A percentile compares a stretch with the other conserved stretches of the same genome.
These are phyloP conservation scores for Mrakia frigida DNA, from an alignment of 768 basidiomycete species.

Conservation along the genomic window DNA sequence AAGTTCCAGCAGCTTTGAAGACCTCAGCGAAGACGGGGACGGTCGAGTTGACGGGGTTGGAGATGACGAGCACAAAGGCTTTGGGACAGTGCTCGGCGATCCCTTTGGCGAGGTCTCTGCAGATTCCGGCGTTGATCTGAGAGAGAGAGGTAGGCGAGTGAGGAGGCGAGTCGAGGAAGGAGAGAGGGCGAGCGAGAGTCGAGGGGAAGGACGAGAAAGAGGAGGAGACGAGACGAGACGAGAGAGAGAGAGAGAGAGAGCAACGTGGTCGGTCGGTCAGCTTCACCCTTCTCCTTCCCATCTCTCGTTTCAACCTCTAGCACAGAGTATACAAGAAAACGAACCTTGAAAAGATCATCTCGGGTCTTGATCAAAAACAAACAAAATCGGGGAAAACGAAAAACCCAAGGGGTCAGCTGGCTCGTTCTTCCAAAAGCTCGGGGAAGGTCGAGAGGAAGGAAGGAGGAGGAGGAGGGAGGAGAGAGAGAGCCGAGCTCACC, in stretches of 20 bases:
- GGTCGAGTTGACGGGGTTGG: constrained; percentile 78
- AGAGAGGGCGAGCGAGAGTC: no score
- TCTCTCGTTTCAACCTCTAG: no score
- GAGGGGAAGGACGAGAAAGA: not conserved
- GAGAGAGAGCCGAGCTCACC: constrained; percentile 31
- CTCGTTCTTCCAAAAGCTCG: not conserved
- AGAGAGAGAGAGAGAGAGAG: not conserved
- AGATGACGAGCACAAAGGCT: constrained; percentile 93
- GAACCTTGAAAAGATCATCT: constrained; percentile 45
- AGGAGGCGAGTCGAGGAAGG: not conserved
- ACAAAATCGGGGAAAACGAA: not conserved
- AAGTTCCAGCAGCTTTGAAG: constrained; percentile 85
- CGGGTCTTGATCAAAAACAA: constrained; percentile 34
- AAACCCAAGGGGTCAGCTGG: not conserved
- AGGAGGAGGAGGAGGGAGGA: not conserved
- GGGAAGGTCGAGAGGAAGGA: not conserved
- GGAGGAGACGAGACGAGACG: no score
- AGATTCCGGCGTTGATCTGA: constrained; percentile 48
- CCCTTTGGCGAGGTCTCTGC: constrained; percentile 87
- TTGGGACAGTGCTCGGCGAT: constrained; percentile 78
- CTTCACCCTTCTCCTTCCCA: no score
- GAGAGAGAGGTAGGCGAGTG: not conserved
- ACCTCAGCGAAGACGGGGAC: constrained; percentile 94
- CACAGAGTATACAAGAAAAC: no score
- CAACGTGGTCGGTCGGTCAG: no score